Evolutionary conservation across 257 asterid species (phyloP), one percentile per base, ranked within the genome.

Genomic region (Solanum corneliomulleri): DNA sequence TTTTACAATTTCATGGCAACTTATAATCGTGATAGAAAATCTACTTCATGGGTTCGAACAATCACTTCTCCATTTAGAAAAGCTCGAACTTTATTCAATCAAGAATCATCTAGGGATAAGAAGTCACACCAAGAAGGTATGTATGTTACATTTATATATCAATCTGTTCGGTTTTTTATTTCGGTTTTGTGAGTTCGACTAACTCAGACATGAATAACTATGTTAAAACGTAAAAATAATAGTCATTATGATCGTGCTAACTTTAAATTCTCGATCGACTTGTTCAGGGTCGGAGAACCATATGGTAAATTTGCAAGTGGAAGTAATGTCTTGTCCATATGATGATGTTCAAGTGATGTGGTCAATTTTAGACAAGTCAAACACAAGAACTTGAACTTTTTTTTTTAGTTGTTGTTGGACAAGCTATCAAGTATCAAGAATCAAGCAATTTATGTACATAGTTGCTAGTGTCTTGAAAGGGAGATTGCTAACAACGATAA

Each of bases 291-390:
- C 87, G 52, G 98, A 93, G 75, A 89, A 80, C 35, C 87, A 91
- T 62, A 84, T 88, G 12, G 90, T 90, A 93, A 94, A 91, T 87
- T 89, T 95, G 86, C 96, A 94, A 11, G 96, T 96, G 5, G 98
- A 95, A 87, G 98, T 95, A 41, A 95, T 94, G 98, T 95, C 96
- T 0, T 95, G 98, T 87, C 94, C 89, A 1, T 95, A 95, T 82
- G 98, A 94, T 68, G 98, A 95, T 91, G 98, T 94, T 21, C 98
- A 94, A 42, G 98, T 95, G 23, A 95, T 95, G 98, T 95, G 98
- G 98, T 94, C 98, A 12, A 95, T 95, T 69, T 90, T 95, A 86
- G 98, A 95, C 90, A 93, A 95, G 91, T 90, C 95, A 84, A 92
- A 92, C 89, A 77, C 92, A 84, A 88, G 86, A 74, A 90, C 90